Conservation (phyloP, 2,329 filamentous ascomycete genomes). For the Aspergillus novofumigatus region DNA sequence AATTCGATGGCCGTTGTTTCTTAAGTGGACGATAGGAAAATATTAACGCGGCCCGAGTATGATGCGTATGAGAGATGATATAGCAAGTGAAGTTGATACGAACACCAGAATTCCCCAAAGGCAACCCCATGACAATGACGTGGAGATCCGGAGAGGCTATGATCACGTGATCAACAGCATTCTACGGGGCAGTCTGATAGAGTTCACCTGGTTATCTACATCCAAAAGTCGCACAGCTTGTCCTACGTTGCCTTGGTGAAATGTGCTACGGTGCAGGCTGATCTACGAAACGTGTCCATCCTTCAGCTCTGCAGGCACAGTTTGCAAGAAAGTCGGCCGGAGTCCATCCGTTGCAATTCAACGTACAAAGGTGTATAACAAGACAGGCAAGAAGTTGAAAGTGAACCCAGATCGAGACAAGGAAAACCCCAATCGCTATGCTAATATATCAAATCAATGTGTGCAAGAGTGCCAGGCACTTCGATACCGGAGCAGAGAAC, state of each 20-base stretch:
- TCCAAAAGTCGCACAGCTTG: background rate
- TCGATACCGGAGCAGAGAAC: constrained; percentile 17
- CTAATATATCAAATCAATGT: constrained; percentile 28
- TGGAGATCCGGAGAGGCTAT: background rate
- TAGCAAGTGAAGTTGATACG: background rate
- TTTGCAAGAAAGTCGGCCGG: background rate
- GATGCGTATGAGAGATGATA: background rate
- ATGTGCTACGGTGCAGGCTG: background rate
- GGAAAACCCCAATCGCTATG: constrained; percentile 36
- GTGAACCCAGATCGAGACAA: constrained; percentile 14
- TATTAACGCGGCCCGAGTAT: background rate
- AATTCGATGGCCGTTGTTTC: background rate
- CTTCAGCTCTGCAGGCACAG: background rate
- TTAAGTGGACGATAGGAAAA: background rate
- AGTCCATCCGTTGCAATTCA: background rate
- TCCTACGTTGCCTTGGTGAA: background rate
- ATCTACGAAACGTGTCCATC: background rate
- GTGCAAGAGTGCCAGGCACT: constrained; percentile 13
- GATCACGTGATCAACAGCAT: constrained; percentile 1
- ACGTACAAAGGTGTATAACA: constrained; percentile 1
- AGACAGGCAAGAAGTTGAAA: constrained; percentile 7
- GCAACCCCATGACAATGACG: background rate
- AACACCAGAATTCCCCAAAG: background rate
- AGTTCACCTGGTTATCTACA: background rate
- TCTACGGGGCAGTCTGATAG: too few species aligned